Evolutionary conservation across 345 rosid genomes (phyloP), one percentile per base, ranked within the genome.

Genomic region (Boechera stricta): DNA sequence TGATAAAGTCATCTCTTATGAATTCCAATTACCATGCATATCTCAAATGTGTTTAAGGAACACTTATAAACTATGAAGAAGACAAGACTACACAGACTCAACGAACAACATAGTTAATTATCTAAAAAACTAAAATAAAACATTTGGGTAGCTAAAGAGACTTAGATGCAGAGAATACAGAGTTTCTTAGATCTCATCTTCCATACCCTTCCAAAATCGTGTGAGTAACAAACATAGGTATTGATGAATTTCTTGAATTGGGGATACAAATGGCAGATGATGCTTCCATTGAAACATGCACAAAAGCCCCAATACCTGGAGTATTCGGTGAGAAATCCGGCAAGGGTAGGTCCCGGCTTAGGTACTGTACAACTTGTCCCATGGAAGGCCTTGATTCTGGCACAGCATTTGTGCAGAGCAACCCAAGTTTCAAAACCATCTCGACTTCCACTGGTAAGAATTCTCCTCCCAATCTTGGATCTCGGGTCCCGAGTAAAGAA

Each of bases 401-500:
- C 16, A 65, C 10, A n/a, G 5, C 33, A 41, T 62, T 39, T 62
- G 67, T 62, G 67, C 67, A 62, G 33, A 62, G 67, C 67, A 62
- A 41, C 49, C 67, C 67, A 62, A 62, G 67, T 62, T 62, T 62
- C 33, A 62, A n/a, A 62, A 62, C 67, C 67, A 62, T 62, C 6
- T 62, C 67, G 5, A 39, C 49, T 24, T 39, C 67, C 18, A 5
- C 49, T 2, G 33, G 26, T 24, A 7, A 5, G 51, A 24, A 24
- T 1, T 24, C 51, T 39, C 21, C 35, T 39, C 57, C 68, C 47
- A 84, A 64, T 51, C 70, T 68, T 0, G 79, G 84, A 58, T 80
- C 86, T 12, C 42, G 44, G 1, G 72, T 62, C 73, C 64, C 62
- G 2, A 72, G 73, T 28, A 84, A 72, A 7, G 45, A 62, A 21